Conservation (phyloP, 225 moss, liverwort and hornwort species). For the Bryum argenteum region DNA sequence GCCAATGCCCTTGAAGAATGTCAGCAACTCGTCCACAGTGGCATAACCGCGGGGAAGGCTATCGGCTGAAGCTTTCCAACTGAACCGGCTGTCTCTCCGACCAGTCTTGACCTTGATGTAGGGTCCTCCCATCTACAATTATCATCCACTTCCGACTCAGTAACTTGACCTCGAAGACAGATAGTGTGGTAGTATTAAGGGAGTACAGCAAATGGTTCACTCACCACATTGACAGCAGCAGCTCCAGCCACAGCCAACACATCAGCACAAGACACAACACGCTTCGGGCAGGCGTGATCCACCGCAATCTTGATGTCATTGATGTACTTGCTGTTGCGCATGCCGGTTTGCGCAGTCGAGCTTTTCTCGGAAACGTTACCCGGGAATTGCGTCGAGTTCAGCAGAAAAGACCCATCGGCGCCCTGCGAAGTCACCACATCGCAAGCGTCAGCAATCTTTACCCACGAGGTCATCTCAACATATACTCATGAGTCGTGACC, state of each 20-base stretch:
- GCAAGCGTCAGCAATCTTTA: background rate
- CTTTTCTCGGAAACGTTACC: conserved; percentile 53
- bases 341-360: conserved; percentile 48
- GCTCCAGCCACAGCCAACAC: conserved; percentile 63
- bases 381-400: conserved; percentile 32
- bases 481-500: no score
- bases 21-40: conserved; percentile 33
- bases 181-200: background rate
- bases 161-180: background rate
- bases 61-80: conserved; percentile 53
- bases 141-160: background rate
- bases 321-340: conserved; percentile 66
- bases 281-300: conserved; percentile 49
- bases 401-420: conserved; percentile 64
- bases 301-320: conserved; percentile 56
- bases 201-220: background rate
- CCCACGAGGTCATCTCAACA: no score
- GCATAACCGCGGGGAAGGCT: conserved; percentile 33
- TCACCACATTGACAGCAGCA: conserved; percentile 43
- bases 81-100: conserved; percentile 43
- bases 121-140: conserved; percentile 60
- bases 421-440: conserved; percentile 34
- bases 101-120: conserved; percentile 55
- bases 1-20: conserved; percentile 44
- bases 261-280: conserved; percentile 69